Evolutionary conservation across 2,329 filamentous ascomycete species (phyloP), one percentile per base, ranked within the genome.

Genomic region (Neopestalotiopsis rosae): DNA sequence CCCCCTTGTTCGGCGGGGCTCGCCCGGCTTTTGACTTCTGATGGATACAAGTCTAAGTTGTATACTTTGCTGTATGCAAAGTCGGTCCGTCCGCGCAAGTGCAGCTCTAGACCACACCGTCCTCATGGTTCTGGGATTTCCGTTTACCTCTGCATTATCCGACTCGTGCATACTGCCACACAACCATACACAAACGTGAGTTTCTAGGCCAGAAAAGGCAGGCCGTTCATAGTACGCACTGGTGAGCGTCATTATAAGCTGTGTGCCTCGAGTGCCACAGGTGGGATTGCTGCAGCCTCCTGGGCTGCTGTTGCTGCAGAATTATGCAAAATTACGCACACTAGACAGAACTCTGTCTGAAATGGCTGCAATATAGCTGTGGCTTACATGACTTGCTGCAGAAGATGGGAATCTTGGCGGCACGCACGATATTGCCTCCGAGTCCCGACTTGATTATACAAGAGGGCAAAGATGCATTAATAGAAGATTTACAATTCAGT

Each of bases 191-290:
- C 59, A 30, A 28, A n/a, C 32, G 13, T 28, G 32, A 62, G 6
- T n/a, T 61, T 28, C 59, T 62, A 62, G 12, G 24, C 59, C 59
- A 24, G 14, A 62, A 62, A 32, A 62, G 59, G 59, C 34, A 62
- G 59, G 59, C 59, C 59, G 32, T n/a, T 28, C 24, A 28, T 28
- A 28, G 24, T 28, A 34, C n/a, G 12, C n/a, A 40, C 34, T 52
- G 34, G 9, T 32, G 32, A 14, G 30, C 59, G 59, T 62, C 59
- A 62, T 62, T 28, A 34, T 17, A 28, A 17, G 14, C 7, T 20
- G 17, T 24, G 45, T 20, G 45, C n/a, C 17, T 20, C 17, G 45
- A 52, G n/a, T 17, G 45, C 24, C 17, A 52, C 30, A 34, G 24
- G 3, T 34, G 30, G 17, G 32, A 17, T 62, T 34, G 14, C 59